phyloP scores from a whole-genome alignment of 306 rosid genomes.

The Cucurbita argyrosperma region DNA sequence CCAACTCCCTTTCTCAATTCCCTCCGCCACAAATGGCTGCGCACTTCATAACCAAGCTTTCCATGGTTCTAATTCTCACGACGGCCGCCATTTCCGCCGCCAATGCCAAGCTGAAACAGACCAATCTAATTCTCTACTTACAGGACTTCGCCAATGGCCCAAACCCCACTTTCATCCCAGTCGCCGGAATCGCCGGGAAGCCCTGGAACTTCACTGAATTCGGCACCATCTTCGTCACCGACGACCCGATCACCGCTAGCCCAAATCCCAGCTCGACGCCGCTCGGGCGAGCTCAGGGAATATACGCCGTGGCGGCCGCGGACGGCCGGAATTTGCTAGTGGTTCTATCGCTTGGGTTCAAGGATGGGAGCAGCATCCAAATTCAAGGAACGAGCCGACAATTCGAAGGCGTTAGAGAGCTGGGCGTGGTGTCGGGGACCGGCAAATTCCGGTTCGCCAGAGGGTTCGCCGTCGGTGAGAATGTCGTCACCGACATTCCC shows the following conservation, averaged over 20 bases:
- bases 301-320: background rate
- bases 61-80: background rate
- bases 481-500: background rate
- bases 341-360: background rate
- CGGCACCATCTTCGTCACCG: constrained; percentile 7
- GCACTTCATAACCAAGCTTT: background rate
- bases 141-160: constrained; percentile 7
- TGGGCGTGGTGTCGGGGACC: constrained; percentile 11
- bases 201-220: constrained; percentile 7
- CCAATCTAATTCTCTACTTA: constrained; percentile 6
- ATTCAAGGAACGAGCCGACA: background rate
- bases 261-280: background rate
- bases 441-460: constrained; percentile 7
- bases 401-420: background rate
- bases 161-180: constrained; percentile 7
- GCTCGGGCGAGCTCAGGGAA: constrained; percentile 9
- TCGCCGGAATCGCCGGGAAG: constrained; percentile 13
- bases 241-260: constrained; percentile 1
- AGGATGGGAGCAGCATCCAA: constrained; percentile 8
- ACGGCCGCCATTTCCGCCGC: background rate
- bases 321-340: background rate
- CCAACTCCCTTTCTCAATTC: background rate
- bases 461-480: background rate
- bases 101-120: constrained; percentile 1
- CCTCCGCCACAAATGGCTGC: background rate